These are phyloP conservation scores for Pseudomicrostroma phylloplanum DNA, from an alignment of 1,284 basidiomycete species.

Conservation along the genomic window DNA sequence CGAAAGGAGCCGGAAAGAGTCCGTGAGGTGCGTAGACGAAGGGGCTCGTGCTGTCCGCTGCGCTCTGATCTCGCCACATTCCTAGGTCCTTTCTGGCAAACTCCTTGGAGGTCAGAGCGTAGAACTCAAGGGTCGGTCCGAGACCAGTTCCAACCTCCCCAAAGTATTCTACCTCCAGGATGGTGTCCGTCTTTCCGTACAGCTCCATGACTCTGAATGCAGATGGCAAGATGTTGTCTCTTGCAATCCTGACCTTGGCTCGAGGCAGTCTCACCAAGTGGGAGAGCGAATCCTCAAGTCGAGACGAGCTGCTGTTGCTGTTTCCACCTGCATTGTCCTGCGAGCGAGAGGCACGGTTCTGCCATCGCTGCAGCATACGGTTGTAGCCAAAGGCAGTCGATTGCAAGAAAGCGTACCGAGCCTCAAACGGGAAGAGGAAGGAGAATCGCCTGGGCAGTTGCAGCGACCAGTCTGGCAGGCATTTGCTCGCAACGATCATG, in stretches of 20 bases:
- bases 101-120: constrained; percentile 84
- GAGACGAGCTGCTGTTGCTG: constrained; percentile 24
- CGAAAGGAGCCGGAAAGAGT: constrained; percentile 79
- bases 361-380: constrained; percentile 81
- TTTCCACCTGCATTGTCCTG: constrained; percentile 19
- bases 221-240: constrained; percentile 90
- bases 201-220: constrained; percentile 96
- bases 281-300: constrained; percentile 65
- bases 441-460: constrained; percentile 91
- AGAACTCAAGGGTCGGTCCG: constrained; percentile 97
- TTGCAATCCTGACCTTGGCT: constrained; percentile 93
- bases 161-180: constrained; percentile 97
- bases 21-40: constrained; percentile 62
- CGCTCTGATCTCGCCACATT: constrained; percentile 81
- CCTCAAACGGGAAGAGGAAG: constrained; percentile 96
- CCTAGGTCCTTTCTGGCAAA: constrained; percentile 80
- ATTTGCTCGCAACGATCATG: constrained; percentile 95
- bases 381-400: constrained; percentile 96
- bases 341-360: constrained; percentile 63
- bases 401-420: constrained; percentile 91
- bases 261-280: constrained; percentile 86
- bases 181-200: constrained; percentile 78
- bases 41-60: constrained; percentile 15
- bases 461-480: constrained; percentile 90
- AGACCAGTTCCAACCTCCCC: constrained; percentile 97